These are phyloP conservation scores for Byssothecium circinans DNA, from an alignment of 2,329 filamentous ascomycete genomes.

Conservation along the genomic window DNA sequence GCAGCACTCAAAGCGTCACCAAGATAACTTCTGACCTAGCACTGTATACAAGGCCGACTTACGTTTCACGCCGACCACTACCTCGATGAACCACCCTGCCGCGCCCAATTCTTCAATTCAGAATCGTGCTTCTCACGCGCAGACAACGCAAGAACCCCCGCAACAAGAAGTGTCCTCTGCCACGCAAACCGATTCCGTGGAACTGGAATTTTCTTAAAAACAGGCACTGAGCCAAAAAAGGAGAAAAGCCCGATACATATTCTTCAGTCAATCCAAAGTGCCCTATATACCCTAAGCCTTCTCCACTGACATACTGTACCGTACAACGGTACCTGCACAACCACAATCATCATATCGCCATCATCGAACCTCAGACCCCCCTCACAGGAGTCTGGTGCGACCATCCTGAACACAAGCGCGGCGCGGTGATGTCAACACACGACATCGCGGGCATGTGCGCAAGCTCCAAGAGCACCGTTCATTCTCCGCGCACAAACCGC, in stretches of 20 bases:
- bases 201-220: not conserved
- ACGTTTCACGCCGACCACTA: no score
- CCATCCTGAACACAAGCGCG: not conserved
- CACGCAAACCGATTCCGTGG: not conserved
- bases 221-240: not conserved
- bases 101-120: not conserved
- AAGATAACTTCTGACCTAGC: no score
- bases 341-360: constrained; percentile 18
- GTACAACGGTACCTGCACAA: constrained; percentile 20
- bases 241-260: not conserved
- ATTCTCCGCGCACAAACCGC: no score
- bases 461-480: no score
- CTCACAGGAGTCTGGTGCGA: not conserved
- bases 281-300: constrained; percentile 17
- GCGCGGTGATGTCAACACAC: constrained; percentile 11
- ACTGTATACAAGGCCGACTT: no score
- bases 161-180: not conserved
- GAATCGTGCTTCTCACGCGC: not conserved
- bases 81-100: no score
- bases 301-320: constrained; percentile 21
- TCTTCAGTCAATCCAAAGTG: not conserved
- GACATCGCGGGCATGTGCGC: no score
- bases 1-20: no score
- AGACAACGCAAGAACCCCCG: not conserved
- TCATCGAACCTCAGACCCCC: not conserved